These are phyloP conservation scores for Penstemon eatonii DNA, from an alignment of 257 asterid genomes.

Conservation along the genomic window DNA sequence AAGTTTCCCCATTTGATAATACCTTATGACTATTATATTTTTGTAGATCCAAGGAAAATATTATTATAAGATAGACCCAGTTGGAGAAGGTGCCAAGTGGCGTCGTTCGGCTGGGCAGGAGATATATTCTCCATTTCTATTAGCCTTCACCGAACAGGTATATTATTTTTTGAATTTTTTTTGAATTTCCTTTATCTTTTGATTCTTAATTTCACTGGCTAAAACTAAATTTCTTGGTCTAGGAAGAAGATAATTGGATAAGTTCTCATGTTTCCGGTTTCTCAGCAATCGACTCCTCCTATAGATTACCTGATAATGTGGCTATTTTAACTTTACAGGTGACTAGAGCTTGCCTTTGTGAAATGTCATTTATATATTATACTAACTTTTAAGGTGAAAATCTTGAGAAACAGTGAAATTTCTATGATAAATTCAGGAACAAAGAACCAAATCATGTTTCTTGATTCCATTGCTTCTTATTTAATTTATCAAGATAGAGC, in stretches of 20 bases:
- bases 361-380: conserved; percentile 1
- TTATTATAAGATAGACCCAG: conserved; percentile 51
- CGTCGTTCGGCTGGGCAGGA: conserved; percentile 67
- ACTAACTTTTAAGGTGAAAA: background rate
- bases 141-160: conserved; percentile 62
- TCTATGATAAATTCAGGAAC: conserved; percentile 15
- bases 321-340: conserved; percentile 64
- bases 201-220: conserved; percentile 20
- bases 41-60: conserved; percentile 60
- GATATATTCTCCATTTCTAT: conserved; percentile 56
- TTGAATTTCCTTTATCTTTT: conserved; percentile 7
- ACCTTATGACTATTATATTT: conserved; percentile 9
- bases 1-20: background rate
- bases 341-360: conserved; percentile 7
- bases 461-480: conserved; percentile 5
- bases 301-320: conserved; percentile 50
- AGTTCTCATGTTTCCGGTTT: conserved; percentile 38
- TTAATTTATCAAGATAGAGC: background rate
- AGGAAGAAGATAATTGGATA: conserved; percentile 46
- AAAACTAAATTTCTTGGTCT: conserved; percentile 27
- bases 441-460: background rate
- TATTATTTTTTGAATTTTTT: background rate
- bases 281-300: conserved; percentile 55
- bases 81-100: conserved; percentile 70
- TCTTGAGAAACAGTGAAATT: conserved; percentile 5